Base-by-base conservation (phyloP, 75 land plant genomes). In the Larix kaempferi region DNA sequence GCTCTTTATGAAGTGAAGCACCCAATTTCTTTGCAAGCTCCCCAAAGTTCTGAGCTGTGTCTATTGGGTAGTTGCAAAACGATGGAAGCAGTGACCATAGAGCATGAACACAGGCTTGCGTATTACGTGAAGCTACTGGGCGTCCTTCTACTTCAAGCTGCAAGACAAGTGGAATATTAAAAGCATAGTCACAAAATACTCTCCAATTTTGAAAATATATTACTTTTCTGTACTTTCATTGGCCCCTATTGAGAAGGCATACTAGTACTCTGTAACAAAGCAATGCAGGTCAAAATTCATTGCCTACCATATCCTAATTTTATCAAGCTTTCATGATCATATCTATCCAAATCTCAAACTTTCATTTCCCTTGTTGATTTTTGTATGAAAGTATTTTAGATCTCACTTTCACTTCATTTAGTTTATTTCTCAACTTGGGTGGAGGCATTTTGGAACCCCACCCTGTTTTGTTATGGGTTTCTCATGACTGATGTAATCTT, bases 41-140 rank as follows among this genome's bases (percentile, higher is more conserved):
- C 66, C 79, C 73, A 44, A 98, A 95, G 76, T 88, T 83, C 78
- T 87, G 74, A 57, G 93, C 89, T 71, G 99, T 98, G 78, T 98
- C 99, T 56, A 73, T 5, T 65, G 99, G 99, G 63, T 89, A 98
- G 80, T 98, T 95, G 82, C 99, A 98, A 75, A 95, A 91, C 63
- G 98, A 82, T 75, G 95, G 95, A 67, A 98, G 82, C 73, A 98
- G 83, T 13, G 99, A 90, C 99, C 99, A 98, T 5, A 98, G 59
- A 44, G 95, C 84, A 56, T 98, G 91, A n/a, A 88, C 85, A 72
- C 88, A 78, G 12, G 90, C 93, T 83, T 89, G 91, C 5, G 76
- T 56, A 80, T 83, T 91, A 79, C 92, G 91, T 11, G 95, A 76
- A 59, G 99, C 86, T 60, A 84, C 77, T 4, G 87, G 77, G 17